A percentile compares a stretch with the other conserved stretches of the same genome.
Evolutionary conservation across 1,284 basidiomycete genomes (phyloP).

Genomic region (Tilletiaria anomala): DNA sequence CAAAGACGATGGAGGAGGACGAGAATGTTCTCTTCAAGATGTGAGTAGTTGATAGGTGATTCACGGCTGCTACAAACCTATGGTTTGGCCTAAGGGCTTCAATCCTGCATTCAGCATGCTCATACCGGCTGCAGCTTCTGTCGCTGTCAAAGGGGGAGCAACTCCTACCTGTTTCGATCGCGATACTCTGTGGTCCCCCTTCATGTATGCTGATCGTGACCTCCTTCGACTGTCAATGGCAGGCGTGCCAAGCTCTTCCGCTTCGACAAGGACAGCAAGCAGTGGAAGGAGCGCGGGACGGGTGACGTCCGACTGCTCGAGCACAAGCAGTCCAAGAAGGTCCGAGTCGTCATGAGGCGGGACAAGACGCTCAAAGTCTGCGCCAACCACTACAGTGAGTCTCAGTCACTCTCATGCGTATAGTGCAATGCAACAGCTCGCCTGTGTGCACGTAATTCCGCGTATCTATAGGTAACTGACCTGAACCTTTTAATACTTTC

Average conservation of each 20-base stretch:
- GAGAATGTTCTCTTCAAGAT: constrained; percentile 91
- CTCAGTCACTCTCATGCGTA: too few species aligned
- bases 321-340: constrained; percentile 74
- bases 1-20: constrained; percentile 89
- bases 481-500: too few species aligned
- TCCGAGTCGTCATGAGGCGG: constrained; percentile 94
- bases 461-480: too few species aligned
- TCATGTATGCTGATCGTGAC: too few species aligned
- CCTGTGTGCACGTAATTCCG: too few species aligned
- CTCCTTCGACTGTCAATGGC: too few species aligned
- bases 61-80: background rate
- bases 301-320: constrained; percentile 41
- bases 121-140: constrained; percentile 19
- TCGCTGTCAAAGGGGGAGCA: constrained; percentile 10
- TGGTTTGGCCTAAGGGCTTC: background rate
- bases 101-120: background rate
- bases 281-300: constrained; percentile 84
- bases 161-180: too few species aligned
- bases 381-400: constrained; percentile 89
- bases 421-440: too few species aligned
- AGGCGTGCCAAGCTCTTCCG: constrained; percentile 99
- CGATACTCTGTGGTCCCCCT: too few species aligned
- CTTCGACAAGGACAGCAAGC: constrained; percentile 62
- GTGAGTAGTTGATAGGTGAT: too few species aligned
- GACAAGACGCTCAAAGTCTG: constrained; percentile 99